These are phyloP conservation scores for Posidonia australis DNA, from an alignment of 106 monocot genomes.

Conservation along the genomic window DNA sequence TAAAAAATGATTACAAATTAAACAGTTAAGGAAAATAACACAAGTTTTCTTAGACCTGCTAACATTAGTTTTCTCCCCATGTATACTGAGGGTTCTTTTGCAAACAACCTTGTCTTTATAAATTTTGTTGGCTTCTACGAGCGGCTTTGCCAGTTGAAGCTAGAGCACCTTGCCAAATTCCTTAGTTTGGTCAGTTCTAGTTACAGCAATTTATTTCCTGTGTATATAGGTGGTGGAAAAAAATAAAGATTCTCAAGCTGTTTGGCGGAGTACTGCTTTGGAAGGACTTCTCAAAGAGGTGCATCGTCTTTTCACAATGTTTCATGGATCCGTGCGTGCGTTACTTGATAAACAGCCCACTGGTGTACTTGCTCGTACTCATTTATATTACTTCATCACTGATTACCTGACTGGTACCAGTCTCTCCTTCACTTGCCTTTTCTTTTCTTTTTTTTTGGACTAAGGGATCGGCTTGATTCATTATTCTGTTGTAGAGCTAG, in stretches of 20 bases:
- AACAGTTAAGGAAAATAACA: too few species aligned
- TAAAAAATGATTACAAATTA: too few species aligned
- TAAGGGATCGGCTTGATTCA: neutral
- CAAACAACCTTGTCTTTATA: too few species aligned
- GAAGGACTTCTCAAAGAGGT: slow-evolving; percentile 60
- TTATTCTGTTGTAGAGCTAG: too few species aligned
- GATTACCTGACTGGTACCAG: slow-evolving; percentile 76
- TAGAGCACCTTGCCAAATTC: too few species aligned
- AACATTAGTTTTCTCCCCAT: too few species aligned
- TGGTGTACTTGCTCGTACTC: slow-evolving; percentile 81
- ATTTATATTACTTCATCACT: slow-evolving; percentile 60
- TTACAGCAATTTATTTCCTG: neutral
- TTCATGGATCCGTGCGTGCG: slow-evolving; percentile 54
- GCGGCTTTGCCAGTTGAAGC: too few species aligned
- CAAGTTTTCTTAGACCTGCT: too few species aligned
- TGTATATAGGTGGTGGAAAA: slow-evolving; percentile 67
- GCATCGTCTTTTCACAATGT: slow-evolving; percentile 80
- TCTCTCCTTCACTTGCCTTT: neutral
- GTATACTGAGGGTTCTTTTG: too few species aligned
- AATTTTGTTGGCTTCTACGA: too few species aligned
- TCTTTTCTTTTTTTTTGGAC: neutral
- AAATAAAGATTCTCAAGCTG: slow-evolving; percentile 58
- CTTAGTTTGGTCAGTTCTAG: too few species aligned
- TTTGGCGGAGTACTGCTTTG: slow-evolving; percentile 56
- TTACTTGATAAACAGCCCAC: slow-evolving; percentile 88